These are phyloP conservation scores for Calonectria ilicicola DNA, from an alignment of 2,329 filamentous ascomycete genomes.

Conservation along the genomic window DNA sequence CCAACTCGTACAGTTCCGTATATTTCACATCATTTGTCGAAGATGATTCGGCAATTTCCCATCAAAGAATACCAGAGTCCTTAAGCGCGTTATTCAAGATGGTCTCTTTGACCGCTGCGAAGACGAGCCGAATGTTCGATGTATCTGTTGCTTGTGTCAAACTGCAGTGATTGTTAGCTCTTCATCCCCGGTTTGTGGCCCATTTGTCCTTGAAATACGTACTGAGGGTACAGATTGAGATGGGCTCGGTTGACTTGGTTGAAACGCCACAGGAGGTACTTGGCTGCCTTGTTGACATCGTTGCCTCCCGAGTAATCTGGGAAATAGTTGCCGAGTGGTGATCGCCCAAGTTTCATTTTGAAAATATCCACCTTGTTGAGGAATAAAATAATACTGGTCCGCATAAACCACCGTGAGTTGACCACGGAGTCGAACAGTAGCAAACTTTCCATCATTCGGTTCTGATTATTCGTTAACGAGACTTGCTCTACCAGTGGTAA, in stretches of 20 bases:
- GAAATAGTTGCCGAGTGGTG: slow-evolving; percentile 94
- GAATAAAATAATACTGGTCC: slow-evolving; percentile 98
- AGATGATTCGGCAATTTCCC: slow-evolving; percentile 29
- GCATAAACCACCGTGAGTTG: slow-evolving; percentile 99
- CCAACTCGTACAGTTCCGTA: slow-evolving; percentile 37
- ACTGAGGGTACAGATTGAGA: slow-evolving; percentile 98
- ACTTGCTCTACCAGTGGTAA: neutral
- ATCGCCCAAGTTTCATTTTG: slow-evolving; percentile 91
- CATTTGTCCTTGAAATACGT: slow-evolving; percentile 52
- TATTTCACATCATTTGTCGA: slow-evolving; percentile 37
- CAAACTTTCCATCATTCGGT: slow-evolving; percentile 99
- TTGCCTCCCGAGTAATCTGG: slow-evolving; percentile 98
- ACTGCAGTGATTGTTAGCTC: slow-evolving; percentile 60
- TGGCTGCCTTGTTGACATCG: slow-evolving; percentile 97
- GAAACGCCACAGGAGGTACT: slow-evolving; percentile 97
- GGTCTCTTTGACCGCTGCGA: slow-evolving; percentile 98
- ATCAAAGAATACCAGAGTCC: slow-evolving; percentile 94
- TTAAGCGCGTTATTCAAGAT: slow-evolving; percentile 98
- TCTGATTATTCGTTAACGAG: slow-evolving; percentile 65
- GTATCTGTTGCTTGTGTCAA: slow-evolving; percentile 99
- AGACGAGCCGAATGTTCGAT: slow-evolving; percentile 96
- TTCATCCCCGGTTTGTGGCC: neutral
- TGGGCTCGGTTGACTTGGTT: slow-evolving; percentile 98
- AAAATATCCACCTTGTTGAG: slow-evolving; percentile 99
- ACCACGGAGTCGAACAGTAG: slow-evolving; percentile 98